phyloP scores from a whole-genome alignment of 306 rosid species.

The Castanospermum australe region DNA sequence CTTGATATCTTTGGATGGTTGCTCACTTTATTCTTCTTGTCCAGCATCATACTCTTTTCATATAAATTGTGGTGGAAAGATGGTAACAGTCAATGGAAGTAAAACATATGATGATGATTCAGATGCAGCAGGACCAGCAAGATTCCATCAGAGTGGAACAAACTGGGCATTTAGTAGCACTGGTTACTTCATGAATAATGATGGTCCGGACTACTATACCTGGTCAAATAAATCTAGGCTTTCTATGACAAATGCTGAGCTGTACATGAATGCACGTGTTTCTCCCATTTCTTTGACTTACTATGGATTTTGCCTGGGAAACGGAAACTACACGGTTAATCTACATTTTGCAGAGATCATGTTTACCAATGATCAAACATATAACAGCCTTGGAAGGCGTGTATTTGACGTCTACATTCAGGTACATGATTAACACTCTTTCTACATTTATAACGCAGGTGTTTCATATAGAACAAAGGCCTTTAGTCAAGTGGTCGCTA shows the following conservation, averaged over 20 bases:
- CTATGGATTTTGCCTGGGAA: slow-evolving; percentile 52
- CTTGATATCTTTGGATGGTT: not conserved
- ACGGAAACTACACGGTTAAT: slow-evolving; percentile 50
- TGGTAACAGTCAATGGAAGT: slow-evolving; percentile 9
- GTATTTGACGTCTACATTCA: slow-evolving; percentile 56
- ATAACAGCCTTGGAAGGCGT: slow-evolving; percentile 50
- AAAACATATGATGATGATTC: slow-evolving; percentile 44
- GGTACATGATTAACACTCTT: slow-evolving; percentile 31
- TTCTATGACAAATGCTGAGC: slow-evolving; percentile 28
- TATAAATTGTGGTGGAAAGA: slow-evolving; percentile 65
- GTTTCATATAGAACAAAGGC: not conserved
- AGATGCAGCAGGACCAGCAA: slow-evolving; percentile 31
- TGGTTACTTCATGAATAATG: slow-evolving; percentile 31
- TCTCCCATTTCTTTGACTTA: slow-evolving; percentile 68
- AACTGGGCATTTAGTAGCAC: slow-evolving; percentile 39
- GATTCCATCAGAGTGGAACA: slow-evolving; percentile 1
- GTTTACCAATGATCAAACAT: slow-evolving; percentile 28
- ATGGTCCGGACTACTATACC: not conserved
- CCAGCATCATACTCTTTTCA: slow-evolving; percentile 49
- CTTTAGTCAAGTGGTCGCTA: not conserved
- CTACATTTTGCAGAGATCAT: slow-evolving; percentile 58
- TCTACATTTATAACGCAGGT: not conserved
- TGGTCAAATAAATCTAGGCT: slow-evolving; percentile 8
- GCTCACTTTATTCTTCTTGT: not conserved
- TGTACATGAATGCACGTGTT: slow-evolving; percentile 63